Evolutionary conservation across 2,329 filamentous ascomycete species (phyloP), one percentile per base, ranked within the genome.

Genomic region (Aspergillus neoniger): DNA sequence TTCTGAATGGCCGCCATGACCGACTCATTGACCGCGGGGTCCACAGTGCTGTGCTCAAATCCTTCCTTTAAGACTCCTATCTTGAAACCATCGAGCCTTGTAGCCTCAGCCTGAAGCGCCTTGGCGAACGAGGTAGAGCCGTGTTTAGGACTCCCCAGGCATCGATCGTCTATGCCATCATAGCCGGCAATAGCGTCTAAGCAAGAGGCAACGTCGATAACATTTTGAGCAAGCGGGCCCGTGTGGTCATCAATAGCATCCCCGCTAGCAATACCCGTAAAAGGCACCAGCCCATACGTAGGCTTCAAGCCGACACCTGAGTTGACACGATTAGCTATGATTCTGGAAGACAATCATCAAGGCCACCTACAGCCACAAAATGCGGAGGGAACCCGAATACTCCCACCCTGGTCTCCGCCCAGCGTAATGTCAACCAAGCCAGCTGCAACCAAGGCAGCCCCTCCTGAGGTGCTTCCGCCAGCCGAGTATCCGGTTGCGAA

Each of bases 181-280:
- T 77, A 78, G 0, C 82, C 82, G 1, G 80, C 77, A 14, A 84
- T 78, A 0, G 73, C 77, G 56, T 83, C 77, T 0, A 84, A 71
- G 14, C 78, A 75, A 0, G 65, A 62, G 5, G 82, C 80, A 21
- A 72, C 70, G 15, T 83, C 80, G 3, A 72, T 61, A 0, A 81
- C 75, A 1, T 72, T 79, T 3, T 72, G 68, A 0, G 80, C 72
- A 41, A 84, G 72, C 0, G 81, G 80, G 0, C 81, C 81, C 0
- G 73, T 74, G 63, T 85, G 82, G 61, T 86, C 84, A 44, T 83
- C 80, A 1, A 82, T 77, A 0, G 82, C 76, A 59, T 84, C 81
- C 0, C 81, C 79, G 41, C 77, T 80, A 2, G 77, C 76, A 49
- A 82, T 76, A 0, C 81, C 83, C 0, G 80, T 85, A 55, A 79